A percentile compares a stretch with the other conserved stretches of the same genome.
Evolutionary conservation across 495 filamentous ascomycete genomes (phyloP).

Genomic region (Daldinia concentrica): DNA sequence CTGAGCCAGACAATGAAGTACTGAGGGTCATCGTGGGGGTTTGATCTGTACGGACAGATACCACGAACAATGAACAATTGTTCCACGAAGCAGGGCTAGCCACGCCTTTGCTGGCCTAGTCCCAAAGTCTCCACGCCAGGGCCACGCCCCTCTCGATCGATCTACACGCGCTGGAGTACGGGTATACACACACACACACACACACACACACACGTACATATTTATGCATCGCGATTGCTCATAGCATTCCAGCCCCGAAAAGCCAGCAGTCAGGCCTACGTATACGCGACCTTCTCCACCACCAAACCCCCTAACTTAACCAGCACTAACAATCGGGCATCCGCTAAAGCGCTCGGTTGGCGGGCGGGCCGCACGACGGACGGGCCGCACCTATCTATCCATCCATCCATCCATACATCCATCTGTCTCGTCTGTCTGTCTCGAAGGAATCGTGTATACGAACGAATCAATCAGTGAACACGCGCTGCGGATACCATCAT

Average conservation of each 20-base stretch:
- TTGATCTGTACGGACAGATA: not conserved
- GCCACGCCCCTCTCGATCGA: constrained; percentile 4
- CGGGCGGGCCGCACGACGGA: not conserved
- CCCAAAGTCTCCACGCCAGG: not conserved
- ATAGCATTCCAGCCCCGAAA: not conserved
- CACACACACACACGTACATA: not conserved
- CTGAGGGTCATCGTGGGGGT: constrained; percentile 5
- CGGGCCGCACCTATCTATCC: not conserved
- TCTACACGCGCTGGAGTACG: constrained; percentile 10
- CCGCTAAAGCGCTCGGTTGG: not conserved
- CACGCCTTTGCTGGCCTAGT: not conserved
- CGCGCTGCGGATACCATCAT: not conserved
- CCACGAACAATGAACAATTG: not conserved
- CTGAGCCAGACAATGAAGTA: not conserved
- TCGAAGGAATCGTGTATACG: not conserved
- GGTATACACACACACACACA: not conserved
- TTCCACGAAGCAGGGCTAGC: constrained; percentile 1
- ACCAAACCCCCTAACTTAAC: not conserved
- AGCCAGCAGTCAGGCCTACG: constrained; percentile 1
- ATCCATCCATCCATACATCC: not conserved
- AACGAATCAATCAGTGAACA: not conserved
- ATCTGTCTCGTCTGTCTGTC: not conserved
- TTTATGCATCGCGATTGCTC: not conserved
- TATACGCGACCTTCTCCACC: not conserved
- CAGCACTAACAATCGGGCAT: not conserved